Conservation (phyloP, 768 basidiomycete species). For the Russula brevipes region DNA sequence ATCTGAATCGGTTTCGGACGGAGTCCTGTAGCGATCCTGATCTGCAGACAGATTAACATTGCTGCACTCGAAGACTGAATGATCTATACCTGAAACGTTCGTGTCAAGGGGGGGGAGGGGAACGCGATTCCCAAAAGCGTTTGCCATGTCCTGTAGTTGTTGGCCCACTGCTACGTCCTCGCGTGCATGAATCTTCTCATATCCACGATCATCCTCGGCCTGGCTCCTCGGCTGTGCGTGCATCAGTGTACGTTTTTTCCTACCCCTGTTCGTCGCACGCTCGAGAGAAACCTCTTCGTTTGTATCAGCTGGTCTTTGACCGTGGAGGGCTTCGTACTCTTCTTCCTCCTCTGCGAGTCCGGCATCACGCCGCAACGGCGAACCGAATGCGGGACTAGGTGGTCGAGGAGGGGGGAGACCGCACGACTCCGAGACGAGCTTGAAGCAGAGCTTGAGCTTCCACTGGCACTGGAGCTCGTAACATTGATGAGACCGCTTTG, state of each 20-base stretch:
- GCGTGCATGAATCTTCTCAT: conserved; percentile 31
- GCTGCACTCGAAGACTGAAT: neutral
- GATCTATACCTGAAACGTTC: conserved; percentile 33
- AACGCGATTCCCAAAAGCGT: conserved; percentile 42
- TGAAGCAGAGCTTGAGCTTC: conserved; percentile 32
- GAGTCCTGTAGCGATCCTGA: conserved; percentile 10
- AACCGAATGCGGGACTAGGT: conserved; percentile 65
- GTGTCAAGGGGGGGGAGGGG: conserved; percentile 37
- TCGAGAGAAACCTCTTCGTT: conserved; percentile 37
- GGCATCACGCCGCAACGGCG: conserved; percentile 50
- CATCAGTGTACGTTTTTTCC: conserved; percentile 43
- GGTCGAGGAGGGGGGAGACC: conserved; percentile 46
- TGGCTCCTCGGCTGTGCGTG: conserved; percentile 32
- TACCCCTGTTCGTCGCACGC: conserved; percentile 43
- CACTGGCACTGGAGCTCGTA: conserved; percentile 8
- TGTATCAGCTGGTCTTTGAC: conserved; percentile 32
- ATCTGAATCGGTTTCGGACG: conserved; percentile 23
- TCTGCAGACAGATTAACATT: conserved; percentile 25
- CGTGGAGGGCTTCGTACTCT: conserved; percentile 38
- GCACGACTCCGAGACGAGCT: conserved; percentile 30
- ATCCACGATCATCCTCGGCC: conserved; percentile 31
- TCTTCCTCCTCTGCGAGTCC: conserved; percentile 54
- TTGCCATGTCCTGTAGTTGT: conserved; percentile 62
- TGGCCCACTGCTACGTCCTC: conserved; percentile 40
- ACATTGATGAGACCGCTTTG: conserved; percentile 51